Percentiles rank a stretch among this genome's conserved stretches.
Evolutionary conservation across 352 stramenopile genomes (phyloP).

Genomic region (Phytophthora multivora): DNA sequence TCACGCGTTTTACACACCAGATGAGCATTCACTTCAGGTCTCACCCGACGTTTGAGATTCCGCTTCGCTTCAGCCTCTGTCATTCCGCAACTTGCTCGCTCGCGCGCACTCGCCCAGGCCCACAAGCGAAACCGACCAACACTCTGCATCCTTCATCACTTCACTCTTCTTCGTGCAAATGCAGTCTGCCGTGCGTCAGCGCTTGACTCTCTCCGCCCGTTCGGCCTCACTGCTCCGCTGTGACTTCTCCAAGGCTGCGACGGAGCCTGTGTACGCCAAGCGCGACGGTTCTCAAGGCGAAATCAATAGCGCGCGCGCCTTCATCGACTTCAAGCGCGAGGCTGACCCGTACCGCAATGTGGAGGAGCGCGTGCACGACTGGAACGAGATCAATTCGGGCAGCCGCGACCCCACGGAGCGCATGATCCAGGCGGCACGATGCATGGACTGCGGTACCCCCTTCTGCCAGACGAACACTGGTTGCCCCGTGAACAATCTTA

Average conservation of each 20-base stretch:
- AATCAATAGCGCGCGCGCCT: conserved; percentile 77
- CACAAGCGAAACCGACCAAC: conserved; percentile 6
- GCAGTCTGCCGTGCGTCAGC: conserved; percentile 34
- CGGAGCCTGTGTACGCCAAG: conserved; percentile 49
- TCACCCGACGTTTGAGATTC: conserved; percentile 11
- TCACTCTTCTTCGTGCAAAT: conserved; percentile 14
- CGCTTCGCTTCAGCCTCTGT: conserved; percentile 27
- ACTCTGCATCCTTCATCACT: background rate
- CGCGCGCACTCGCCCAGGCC: conserved; percentile 15
- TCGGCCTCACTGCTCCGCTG: conserved; percentile 15
- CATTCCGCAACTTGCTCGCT: conserved; percentile 40
- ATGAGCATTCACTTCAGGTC: conserved; percentile 31
- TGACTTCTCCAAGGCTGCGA: conserved; percentile 28
- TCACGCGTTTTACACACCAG: conserved; percentile 24
- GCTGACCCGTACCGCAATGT: conserved; percentile 94
- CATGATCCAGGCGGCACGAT: conserved; percentile 95
- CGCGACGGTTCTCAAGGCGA: conserved; percentile 71
- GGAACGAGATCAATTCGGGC: conserved; percentile 96
- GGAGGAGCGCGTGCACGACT: conserved; percentile 94
- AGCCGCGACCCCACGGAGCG: conserved; percentile 89
- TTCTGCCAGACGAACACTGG: conserved; percentile 98
- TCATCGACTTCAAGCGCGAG: conserved; percentile 84
- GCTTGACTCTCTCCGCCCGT: conserved; percentile 16
- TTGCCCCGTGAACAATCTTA: conserved; percentile 98
- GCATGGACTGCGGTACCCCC: conserved; percentile 99